Conservation (phyloP, 2,329 filamentous ascomycete species). For the Aspergillus caelatus region DNA sequence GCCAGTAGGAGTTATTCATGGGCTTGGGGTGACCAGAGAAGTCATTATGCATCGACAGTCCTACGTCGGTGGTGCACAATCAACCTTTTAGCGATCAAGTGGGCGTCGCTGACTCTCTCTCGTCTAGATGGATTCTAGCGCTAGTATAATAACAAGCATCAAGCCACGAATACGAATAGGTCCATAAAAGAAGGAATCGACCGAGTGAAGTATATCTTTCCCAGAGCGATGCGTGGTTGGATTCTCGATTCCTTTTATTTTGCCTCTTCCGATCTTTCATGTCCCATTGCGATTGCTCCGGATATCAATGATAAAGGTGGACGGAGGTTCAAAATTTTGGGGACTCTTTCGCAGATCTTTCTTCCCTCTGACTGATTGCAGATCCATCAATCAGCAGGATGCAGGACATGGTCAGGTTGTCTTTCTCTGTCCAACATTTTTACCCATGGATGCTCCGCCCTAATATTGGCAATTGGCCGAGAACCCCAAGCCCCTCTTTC, state of each 20-base stretch:
- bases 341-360: neutral
- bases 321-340: neutral
- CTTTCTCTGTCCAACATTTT: neutral
- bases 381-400: constrained; percentile 5
- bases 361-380: neutral
- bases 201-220: neutral
- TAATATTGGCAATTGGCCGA: neutral
- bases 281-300: neutral
- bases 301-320: neutral
- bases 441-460: neutral
- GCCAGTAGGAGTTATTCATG: neutral
- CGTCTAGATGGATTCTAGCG: neutral
- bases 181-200: neutral
- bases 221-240: neutral
- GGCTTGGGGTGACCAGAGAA: neutral
- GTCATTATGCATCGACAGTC: neutral
- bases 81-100: neutral
- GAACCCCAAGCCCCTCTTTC: neutral
- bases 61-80: neutral
- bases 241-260: neutral
- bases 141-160: constrained; percentile 1
- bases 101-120: too few relatives aligned
- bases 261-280: neutral
- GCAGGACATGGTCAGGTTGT: neutral
- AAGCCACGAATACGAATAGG: neutral